Evolutionary conservation across 805 yeast species (phyloP).

Genomic region (Wickerhamomyces bisporus): DNA sequence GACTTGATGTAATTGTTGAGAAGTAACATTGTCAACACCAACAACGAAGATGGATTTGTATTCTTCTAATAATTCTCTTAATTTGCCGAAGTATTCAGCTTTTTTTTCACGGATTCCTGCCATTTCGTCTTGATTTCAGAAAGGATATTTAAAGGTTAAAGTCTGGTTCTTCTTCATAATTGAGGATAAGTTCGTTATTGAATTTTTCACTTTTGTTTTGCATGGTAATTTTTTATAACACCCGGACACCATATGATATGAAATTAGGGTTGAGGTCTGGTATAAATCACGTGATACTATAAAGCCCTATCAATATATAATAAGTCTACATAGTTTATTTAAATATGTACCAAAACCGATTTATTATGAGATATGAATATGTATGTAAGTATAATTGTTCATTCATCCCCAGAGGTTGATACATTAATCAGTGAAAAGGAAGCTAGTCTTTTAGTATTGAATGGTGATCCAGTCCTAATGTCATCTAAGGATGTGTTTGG

Average conservation of each 20-base stretch:
- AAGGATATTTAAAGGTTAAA: constrained; percentile 84
- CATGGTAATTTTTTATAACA: background rate
- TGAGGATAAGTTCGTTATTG: background rate
- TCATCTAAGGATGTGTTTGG: constrained; percentile 1
- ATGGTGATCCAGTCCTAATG: constrained; percentile 1
- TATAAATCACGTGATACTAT: too few species aligned
- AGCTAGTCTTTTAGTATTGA: constrained; percentile 5
- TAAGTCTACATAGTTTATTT: too few species aligned
- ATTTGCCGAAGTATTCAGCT: constrained; percentile 89
- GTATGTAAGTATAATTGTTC: background rate
- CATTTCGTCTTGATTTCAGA: constrained; percentile 85
- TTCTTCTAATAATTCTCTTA: constrained; percentile 92
- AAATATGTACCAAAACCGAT: too few species aligned
- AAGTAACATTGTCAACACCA: constrained; percentile 99
- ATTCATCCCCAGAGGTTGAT: constrained; percentile 1
- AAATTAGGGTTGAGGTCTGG: too few species aligned
- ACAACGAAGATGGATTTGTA: constrained; percentile 98
- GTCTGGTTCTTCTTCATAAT: background rate
- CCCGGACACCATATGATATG: background rate
- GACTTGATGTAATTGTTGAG: constrained; percentile 99
- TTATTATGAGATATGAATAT: too few species aligned
- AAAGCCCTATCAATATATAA: too few species aligned
- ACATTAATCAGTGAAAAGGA: constrained; percentile 13
- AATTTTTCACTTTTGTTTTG: background rate
- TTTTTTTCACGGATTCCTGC: constrained; percentile 99